Percentiles rank a stretch among this genome's conserved stretches.
phyloP scores from a whole-genome alignment of 1,139 yeast genomes.

The Nakaseomyces kungkrabaensis region DNA sequence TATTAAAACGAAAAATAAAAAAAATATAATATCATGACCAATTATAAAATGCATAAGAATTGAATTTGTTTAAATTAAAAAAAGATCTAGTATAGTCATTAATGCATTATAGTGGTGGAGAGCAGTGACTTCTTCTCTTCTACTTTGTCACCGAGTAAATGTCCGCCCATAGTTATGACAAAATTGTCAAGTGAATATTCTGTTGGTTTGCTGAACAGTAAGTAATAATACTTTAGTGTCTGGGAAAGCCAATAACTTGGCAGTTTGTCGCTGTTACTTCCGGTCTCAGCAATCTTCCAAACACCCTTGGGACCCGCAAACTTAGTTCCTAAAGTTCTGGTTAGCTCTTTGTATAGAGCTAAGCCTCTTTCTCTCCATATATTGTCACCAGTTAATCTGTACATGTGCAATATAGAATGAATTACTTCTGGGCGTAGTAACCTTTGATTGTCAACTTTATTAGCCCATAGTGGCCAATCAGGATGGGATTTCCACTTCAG shows the following conservation, averaged over 20 bases:
- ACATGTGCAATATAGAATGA: constrained; percentile 65
- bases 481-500: constrained; percentile 13
- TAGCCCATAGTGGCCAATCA: constrained; percentile 33
- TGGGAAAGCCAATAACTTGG: constrained; percentile 69
- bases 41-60: too few relatives aligned
- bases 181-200: constrained; percentile 56
- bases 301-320: constrained; percentile 36
- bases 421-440: constrained; percentile 67
- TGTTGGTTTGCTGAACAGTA: constrained; percentile 54
- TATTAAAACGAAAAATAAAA: neutral
- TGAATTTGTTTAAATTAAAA: too few relatives aligned
- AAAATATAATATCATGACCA: neutral
- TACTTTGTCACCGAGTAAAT: constrained; percentile 40
- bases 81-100: too few relatives aligned
- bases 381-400: constrained; percentile 62
- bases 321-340: constrained; percentile 47
- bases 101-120: too few relatives aligned
- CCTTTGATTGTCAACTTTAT: constrained; percentile 40
- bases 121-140: constrained; percentile 6
- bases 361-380: constrained; percentile 59
- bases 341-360: constrained; percentile 44
- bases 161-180: constrained; percentile 75
- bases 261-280: constrained; percentile 32
- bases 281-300: constrained; percentile 32
- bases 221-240: constrained; percentile 64